phyloP scores from a whole-genome alignment of 2,329 filamentous ascomycete species.

The Pseudogymnoascus sp. region DNA sequence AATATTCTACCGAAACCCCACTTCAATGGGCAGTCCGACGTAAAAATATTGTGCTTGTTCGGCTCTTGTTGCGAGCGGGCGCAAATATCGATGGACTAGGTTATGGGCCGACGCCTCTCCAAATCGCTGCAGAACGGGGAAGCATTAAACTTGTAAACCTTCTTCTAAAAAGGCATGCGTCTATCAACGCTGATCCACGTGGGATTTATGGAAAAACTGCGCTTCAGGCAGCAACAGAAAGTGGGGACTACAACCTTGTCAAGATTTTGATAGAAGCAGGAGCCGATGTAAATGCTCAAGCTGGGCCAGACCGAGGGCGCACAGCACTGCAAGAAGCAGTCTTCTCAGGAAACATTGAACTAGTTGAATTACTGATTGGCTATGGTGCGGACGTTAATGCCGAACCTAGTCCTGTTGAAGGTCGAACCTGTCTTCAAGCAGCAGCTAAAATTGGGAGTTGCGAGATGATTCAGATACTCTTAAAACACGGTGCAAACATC shows the following conservation, averaged over 20 bases:
- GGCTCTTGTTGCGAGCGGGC: constrained; percentile 17
- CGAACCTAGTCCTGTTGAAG: background rate
- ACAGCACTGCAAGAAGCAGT: constrained; percentile 6
- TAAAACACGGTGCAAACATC: constrained; percentile 21
- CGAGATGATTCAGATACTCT: constrained; percentile 29
- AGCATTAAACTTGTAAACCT: constrained; percentile 9
- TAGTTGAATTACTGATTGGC: background rate
- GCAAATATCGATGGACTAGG: constrained; percentile 17
- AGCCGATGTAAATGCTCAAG: constrained; percentile 1
- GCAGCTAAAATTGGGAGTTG: constrained; percentile 31
- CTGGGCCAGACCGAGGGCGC: background rate
- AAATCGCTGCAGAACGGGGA: background rate
- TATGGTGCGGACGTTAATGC: constrained; percentile 6
- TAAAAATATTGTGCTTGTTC: constrained; percentile 9
- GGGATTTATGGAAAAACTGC: background rate
- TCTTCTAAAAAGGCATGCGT: background rate
- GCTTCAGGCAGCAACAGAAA: constrained; percentile 10
- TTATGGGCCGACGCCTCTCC: constrained; percentile 1
- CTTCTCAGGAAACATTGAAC: too few species aligned
- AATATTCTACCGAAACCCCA: constrained; percentile 5
- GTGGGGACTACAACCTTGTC: background rate
- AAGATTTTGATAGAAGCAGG: background rate
- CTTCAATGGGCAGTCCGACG: constrained; percentile 16
- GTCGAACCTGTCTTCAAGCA: constrained; percentile 11
- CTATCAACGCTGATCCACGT: constrained; percentile 10